Conservation (phyloP, 164 flowering plant species). For the Taxillus chinensis region DNA sequence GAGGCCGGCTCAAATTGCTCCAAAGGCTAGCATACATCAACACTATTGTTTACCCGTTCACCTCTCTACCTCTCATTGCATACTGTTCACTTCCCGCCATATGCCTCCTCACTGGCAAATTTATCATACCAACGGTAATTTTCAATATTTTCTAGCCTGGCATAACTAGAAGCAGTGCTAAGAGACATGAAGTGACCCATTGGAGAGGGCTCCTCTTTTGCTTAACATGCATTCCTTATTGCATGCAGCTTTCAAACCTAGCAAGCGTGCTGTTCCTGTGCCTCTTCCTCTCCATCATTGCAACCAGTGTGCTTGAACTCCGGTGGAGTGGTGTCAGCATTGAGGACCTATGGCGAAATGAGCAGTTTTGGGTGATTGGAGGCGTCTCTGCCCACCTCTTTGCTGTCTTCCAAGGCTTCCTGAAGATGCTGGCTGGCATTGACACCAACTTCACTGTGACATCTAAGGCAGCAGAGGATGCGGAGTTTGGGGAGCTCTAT, state of each 20-base stretch:
- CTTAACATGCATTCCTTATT: too few species aligned
- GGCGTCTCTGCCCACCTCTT: constrained; percentile 98
- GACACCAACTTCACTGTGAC: constrained; percentile 98
- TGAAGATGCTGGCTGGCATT: constrained; percentile 80
- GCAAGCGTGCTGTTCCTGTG: constrained; percentile 77
- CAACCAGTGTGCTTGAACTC: constrained; percentile 82
- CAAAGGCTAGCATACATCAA: constrained; percentile 88
- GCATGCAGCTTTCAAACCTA: constrained; percentile 72
- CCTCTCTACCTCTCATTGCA: constrained; percentile 90
- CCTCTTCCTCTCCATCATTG: constrained; percentile 83
- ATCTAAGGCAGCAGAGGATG: constrained; percentile 72
- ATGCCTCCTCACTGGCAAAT: constrained; percentile 94
- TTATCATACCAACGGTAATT: constrained; percentile 94
- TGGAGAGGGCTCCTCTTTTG: too few species aligned
- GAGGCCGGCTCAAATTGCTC: constrained; percentile 89
- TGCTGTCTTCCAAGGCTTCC: constrained; percentile 92
- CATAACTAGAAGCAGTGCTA: not conserved
- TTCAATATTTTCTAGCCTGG: constrained; percentile 2
- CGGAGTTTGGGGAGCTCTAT: constrained; percentile 83
- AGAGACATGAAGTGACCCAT: too few species aligned
- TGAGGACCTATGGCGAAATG: constrained; percentile 90
- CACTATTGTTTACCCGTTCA: constrained; percentile 94
- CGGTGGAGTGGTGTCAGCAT: constrained; percentile 95
- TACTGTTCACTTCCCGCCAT: constrained; percentile 87
- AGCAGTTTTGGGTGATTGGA: constrained; percentile 98